Base-by-base conservation (phyloP, 1,139 yeast genomes). In the Arxiozyma bovina region DNA sequence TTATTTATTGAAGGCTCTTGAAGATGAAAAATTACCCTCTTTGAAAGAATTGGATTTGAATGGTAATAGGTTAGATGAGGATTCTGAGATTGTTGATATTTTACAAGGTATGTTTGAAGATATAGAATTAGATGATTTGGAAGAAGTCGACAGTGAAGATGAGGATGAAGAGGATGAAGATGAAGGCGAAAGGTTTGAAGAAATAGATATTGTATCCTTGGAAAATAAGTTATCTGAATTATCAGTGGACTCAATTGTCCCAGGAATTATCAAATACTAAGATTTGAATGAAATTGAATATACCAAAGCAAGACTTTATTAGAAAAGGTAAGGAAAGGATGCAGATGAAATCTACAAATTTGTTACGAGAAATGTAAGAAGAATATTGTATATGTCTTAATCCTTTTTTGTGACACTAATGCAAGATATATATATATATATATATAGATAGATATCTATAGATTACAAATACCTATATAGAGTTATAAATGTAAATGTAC, bases 121-220 rank as follows among this genome's bases (percentile, higher is more conserved):
- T 59, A 96, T 96, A 55, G 94, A 85, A 68, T 71, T 93, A 40
- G 98, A 93, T 64, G 99, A 93, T 63, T 80, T 94, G 74, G 99
- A 93, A 73, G 96, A 89, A 68, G 77, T 83, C 50, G 90, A 87
- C 61, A 84, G 88, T 57, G 97, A 87, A 25, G 96, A 85, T 55
- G 95, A 87, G 58, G 93, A 83, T 38, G 88, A 81, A 11, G 87
- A 79, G 2, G 86, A 80, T 6, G 86, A 79, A 17, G 86, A 79
- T 6, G 86, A 77, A 22, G 80, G 74, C 56, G 76, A 74, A 47
- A 77, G 73, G 55, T 77, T 76, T 55, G 78, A 74, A 51, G 81
- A 79, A 52, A 77, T 77, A 56, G 82, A 80, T 61, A 76, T 80
- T 63, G 79, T 75, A 54, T 75, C 76, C 53, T 75, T 86, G 60